Evolutionary conservation across 164 flowering plant species (phyloP).

Genomic region (Nymphaea colorata): DNA sequence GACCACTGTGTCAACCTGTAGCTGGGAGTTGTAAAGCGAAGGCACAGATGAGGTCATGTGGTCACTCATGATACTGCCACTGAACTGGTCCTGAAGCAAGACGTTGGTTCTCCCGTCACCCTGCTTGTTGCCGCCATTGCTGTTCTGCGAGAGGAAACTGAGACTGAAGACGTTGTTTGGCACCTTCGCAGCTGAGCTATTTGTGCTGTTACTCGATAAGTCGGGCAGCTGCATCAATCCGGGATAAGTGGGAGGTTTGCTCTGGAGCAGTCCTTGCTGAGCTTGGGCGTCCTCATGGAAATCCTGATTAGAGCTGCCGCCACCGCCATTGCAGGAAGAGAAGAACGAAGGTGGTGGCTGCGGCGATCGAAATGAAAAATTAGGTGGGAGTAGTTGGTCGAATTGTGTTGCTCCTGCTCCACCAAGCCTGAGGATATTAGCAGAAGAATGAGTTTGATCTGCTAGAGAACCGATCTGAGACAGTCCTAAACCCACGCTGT

Average conservation of each 20-base stretch:
- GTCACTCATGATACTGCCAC: conserved; percentile 24
- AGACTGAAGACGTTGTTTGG: conserved; percentile 43
- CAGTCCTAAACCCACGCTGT: conserved; percentile 32
- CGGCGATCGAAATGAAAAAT: conserved; percentile 19
- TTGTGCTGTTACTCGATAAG: conserved; percentile 24
- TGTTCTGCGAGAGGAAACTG: conserved; percentile 35
- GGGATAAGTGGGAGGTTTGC: conserved; percentile 28
- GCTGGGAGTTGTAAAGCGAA: conserved; percentile 21
- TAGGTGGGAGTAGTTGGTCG: conserved; percentile 30
- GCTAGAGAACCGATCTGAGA: conserved; percentile 32
- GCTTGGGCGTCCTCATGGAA: conserved; percentile 24
- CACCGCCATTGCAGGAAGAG: conserved; percentile 12
- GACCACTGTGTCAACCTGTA: conserved; percentile 17
- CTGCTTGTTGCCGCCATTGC: conserved; percentile 10
- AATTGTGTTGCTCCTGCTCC: conserved; percentile 22
- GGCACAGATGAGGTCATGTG: conserved; percentile 16
- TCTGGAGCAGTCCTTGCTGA: conserved; percentile 21
- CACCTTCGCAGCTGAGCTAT: conserved; percentile 8
- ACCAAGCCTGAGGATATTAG: conserved; percentile 39
- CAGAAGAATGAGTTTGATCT: conserved; percentile 25
- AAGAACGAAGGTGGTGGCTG: conserved; percentile 17
- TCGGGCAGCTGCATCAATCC: conserved; percentile 60
- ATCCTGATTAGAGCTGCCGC: conserved; percentile 21
- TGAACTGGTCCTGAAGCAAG: conserved; percentile 22
- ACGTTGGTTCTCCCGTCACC: conserved; percentile 16